Percentiles rank a stretch among this genome's conserved stretches.
Conservation (phyloP, 208 protist species). For the Acanthamoeba sp. region DNA sequence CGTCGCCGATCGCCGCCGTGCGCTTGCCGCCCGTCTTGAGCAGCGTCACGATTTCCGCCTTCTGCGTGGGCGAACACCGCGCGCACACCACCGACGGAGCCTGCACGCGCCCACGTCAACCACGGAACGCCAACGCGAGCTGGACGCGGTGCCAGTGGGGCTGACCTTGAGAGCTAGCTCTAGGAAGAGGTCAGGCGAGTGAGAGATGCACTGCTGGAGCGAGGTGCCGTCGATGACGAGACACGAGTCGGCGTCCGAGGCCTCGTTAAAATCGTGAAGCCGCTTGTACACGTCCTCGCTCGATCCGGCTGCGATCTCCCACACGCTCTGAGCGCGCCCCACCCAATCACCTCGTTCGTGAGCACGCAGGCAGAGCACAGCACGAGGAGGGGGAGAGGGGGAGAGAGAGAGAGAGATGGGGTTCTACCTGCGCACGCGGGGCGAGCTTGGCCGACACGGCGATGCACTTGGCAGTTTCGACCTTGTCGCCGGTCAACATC, state of each 20-base stretch:
- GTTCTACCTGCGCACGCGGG: no score
- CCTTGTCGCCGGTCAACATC: conserved; percentile 99
- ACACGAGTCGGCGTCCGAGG: conserved; percentile 41
- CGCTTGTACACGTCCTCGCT: conserved; percentile 12
- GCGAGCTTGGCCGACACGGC: conserved; percentile 95
- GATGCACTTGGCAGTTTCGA: conserved; percentile 96
- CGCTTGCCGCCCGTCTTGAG: conserved; percentile 87
- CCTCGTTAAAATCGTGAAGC: neutral
- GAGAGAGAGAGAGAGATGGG: no score
- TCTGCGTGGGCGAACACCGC: conserved; percentile 98
- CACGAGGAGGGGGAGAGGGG: no score
- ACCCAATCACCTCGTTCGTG: no score
- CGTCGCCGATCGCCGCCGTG: conserved; percentile 97
- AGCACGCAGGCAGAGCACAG: no score
- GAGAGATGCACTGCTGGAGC: conserved; percentile 88
- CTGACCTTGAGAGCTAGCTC: conserved; percentile 85
- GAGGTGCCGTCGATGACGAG: conserved; percentile 90
- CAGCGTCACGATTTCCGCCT: conserved; percentile 95
- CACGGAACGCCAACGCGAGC: no score
- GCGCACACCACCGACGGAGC: conserved; percentile 96
- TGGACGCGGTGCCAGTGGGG: no score
- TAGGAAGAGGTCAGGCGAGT: conserved; percentile 87
- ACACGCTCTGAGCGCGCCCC: conserved; percentile 58
- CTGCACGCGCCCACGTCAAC: no score
- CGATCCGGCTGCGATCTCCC: neutral